Evolutionary conservation across 208 protist genomes (phyloP).

Genomic region (Porcisia hertigi): DNA sequence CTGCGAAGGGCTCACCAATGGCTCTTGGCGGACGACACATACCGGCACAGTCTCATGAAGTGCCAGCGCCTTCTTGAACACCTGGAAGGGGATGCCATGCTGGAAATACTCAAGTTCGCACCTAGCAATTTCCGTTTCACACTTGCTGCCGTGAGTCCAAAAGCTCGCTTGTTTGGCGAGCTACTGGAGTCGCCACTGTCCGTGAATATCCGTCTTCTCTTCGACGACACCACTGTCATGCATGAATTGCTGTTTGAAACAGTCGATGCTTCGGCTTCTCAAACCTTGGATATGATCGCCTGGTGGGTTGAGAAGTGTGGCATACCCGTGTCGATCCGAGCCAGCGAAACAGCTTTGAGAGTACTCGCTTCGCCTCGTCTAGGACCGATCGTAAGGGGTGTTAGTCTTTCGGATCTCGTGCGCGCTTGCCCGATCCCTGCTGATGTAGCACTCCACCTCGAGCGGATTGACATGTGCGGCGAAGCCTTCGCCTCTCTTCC

Average conservation of each 20-base stretch:
- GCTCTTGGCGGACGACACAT: conserved; percentile 10
- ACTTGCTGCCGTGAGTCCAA: conserved; percentile 11
- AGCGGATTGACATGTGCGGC: conserved; percentile 12
- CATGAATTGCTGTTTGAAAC: conserved; percentile 1
- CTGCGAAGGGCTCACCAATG: conserved; percentile 2
- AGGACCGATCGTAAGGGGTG: neutral
- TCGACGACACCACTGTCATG: conserved; percentile 9
- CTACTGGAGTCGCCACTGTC: conserved; percentile 4
- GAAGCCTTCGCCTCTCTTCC: conserved; percentile 7
- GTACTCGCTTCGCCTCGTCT: neutral
- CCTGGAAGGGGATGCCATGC: conserved; percentile 6
- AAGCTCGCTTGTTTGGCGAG: conserved; percentile 6
- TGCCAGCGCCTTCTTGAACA: conserved; percentile 2
- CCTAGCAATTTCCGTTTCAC: neutral
- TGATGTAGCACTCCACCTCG: neutral
- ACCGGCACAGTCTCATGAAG: conserved; percentile 8
- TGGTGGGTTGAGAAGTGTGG: conserved; percentile 21
- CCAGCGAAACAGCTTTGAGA: neutral
- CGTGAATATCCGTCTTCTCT: neutral
- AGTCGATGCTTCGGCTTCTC: neutral
- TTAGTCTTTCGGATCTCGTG: conserved; percentile 7
- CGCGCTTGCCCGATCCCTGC: conserved; percentile 1
- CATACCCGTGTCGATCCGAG: conserved; percentile 1
- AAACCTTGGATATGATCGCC: neutral
- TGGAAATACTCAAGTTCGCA: conserved; percentile 13